Conservation (phyloP, 768 basidiomycete species). For the Calvatia gigantea region DNA sequence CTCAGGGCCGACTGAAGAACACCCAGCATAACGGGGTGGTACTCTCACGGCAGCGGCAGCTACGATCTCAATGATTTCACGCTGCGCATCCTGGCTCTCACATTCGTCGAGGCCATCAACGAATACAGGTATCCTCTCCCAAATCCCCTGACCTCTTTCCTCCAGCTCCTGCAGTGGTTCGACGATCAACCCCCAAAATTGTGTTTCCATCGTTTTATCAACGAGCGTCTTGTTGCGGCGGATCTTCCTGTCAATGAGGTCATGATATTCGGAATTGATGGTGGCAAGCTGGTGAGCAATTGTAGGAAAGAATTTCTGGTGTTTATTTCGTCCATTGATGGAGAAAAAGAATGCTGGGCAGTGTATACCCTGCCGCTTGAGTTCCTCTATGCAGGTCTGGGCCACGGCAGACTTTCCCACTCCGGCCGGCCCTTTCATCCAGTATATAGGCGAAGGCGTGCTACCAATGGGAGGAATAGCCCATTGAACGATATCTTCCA, state of each 20-base stretch:
- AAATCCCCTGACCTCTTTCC: neutral
- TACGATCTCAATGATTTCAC: neutral
- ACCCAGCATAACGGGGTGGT: neutral
- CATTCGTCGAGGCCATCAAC: no score
- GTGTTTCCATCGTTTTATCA: neutral
- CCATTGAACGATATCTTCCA: no score
- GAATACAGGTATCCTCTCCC: neutral
- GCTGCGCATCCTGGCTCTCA: neutral
- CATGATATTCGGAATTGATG: neutral
- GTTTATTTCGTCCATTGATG: neutral
- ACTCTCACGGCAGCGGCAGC: neutral
- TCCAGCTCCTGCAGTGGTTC: neutral
- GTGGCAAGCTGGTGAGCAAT: slow-evolving; percentile 5
- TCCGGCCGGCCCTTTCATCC: no score
- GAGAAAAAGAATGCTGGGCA: no score
- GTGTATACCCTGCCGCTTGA: no score
- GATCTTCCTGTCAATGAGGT: neutral
- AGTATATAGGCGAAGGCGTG: no score
- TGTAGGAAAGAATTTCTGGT: neutral
- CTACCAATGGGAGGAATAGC: no score
- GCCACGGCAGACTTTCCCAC: no score
- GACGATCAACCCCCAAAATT: neutral
- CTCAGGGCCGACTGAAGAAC: no score
- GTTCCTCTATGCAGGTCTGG: no score
- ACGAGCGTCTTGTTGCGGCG: neutral